Evolutionary conservation across 371 early-diverging fungal species (phyloP).

Genomic region (Mucor indicus): DNA sequence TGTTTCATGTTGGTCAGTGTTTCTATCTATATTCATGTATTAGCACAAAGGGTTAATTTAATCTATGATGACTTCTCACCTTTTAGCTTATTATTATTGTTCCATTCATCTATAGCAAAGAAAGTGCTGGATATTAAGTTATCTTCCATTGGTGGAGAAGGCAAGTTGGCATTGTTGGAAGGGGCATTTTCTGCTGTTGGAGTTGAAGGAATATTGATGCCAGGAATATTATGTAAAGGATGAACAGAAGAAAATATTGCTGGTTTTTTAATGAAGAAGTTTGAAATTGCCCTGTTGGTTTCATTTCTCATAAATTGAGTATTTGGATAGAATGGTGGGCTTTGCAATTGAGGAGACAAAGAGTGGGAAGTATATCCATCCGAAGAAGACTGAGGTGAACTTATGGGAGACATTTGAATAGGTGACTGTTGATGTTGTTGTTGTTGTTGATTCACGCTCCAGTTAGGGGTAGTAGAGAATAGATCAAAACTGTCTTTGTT

Average conservation of each 20-base stretch:
- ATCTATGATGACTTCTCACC: too few species aligned
- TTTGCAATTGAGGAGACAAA: constrained; percentile 10
- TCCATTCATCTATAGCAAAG: constrained; percentile 19
- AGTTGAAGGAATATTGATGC: constrained; percentile 26
- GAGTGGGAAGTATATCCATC: constrained; percentile 21
- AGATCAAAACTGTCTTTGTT: too few species aligned
- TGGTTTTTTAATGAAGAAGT: constrained; percentile 8
- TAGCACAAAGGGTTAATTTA: background rate
- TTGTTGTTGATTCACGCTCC: too few species aligned
- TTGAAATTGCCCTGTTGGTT: constrained; percentile 10
- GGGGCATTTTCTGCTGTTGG: constrained; percentile 13
- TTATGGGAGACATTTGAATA: constrained; percentile 15
- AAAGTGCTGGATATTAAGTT: constrained; percentile 7
- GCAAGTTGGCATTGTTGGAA: too few species aligned
- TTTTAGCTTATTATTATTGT: constrained; percentile 15
- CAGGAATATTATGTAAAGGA: constrained; percentile 17
- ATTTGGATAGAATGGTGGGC: constrained; percentile 9
- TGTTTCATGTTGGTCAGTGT: constrained; percentile 7
- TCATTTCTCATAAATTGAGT: constrained; percentile 5
- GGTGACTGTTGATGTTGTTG: too few species aligned
- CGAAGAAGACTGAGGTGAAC: constrained; percentile 19
- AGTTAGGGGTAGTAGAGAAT: too few species aligned
- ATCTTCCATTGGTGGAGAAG: constrained; percentile 1
- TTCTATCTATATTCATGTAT: background rate
- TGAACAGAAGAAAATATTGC: background rate